Conservation (phyloP, 257 asterid species). For the Striga asiatica region DNA sequence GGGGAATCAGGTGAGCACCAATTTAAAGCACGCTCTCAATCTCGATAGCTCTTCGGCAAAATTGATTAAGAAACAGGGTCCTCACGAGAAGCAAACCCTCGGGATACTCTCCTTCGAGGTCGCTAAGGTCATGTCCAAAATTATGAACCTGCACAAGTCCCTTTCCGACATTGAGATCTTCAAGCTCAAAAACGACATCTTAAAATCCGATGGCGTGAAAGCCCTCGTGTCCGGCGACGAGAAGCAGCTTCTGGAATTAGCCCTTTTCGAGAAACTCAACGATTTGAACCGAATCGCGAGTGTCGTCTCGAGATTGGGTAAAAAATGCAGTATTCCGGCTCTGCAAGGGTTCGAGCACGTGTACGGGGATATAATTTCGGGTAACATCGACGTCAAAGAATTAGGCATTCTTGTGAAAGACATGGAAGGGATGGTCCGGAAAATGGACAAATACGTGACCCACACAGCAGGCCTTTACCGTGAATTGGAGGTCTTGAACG, state of each 20-base stretch:
- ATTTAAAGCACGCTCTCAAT: constrained; percentile 62
- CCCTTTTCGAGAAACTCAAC: constrained; percentile 63
- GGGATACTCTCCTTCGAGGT: constrained; percentile 93
- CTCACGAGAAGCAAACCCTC: constrained; percentile 32
- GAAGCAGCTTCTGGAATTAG: constrained; percentile 52
- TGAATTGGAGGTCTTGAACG: constrained; percentile 70
- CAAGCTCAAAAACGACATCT: constrained; percentile 75
- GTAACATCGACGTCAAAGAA: constrained; percentile 55
- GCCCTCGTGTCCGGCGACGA: constrained; percentile 60
- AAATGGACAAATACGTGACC: constrained; percentile 67
- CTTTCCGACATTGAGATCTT: constrained; percentile 46
- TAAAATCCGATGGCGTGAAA: constrained; percentile 52
- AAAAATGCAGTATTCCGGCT: constrained; percentile 74
- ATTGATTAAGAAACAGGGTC: constrained; percentile 23
- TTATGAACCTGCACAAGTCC: constrained; percentile 72
- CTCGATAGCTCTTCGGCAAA: constrained; percentile 48
- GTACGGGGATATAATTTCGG: constrained; percentile 65
- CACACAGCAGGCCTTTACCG: constrained; percentile 44
- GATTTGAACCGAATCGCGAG: constrained; percentile 71
- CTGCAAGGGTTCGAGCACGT: constrained; percentile 94
- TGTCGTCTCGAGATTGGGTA: constrained; percentile 83
- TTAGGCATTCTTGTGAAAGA: constrained; percentile 86
- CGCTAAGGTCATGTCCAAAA: constrained; percentile 90
- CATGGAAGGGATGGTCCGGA: constrained; percentile 78
- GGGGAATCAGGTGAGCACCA: constrained; percentile 91